Evolutionary conservation across 371 early-diverging fungal species (phyloP).

Genomic region (Dinochytrium kinnereticum): DNA sequence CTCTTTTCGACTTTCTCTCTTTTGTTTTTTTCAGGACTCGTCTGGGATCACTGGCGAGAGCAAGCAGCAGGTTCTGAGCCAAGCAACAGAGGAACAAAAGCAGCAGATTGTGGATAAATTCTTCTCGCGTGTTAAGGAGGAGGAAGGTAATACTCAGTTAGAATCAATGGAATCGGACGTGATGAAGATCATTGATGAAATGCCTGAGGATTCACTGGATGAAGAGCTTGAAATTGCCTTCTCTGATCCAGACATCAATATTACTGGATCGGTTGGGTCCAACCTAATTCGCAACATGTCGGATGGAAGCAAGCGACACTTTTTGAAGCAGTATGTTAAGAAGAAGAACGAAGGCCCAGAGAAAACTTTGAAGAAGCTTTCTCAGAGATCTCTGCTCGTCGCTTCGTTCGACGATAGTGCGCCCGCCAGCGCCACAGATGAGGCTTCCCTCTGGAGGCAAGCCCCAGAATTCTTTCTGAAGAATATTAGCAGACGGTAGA

Average conservation of each 20-base stretch:
- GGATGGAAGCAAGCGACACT: constrained; percentile 3
- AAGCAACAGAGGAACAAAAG: constrained; percentile 2
- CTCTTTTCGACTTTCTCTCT: neutral
- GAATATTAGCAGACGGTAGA: neutral
- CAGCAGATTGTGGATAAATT: neutral
- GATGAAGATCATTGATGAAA: neutral
- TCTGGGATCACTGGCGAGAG: neutral
- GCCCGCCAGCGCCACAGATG: neutral
- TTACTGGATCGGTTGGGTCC: neutral
- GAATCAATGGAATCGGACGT: neutral
- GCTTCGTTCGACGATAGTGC: neutral
- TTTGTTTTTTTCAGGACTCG: neutral
- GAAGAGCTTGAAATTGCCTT: constrained; percentile 1
- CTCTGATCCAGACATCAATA: constrained; percentile 1
- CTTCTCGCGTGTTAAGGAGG: neutral
- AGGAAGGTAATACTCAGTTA: neutral
- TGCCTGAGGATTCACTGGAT: neutral
- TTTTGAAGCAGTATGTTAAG: constrained; percentile 12
- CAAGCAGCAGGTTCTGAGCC: neutral
- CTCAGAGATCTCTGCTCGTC: neutral
- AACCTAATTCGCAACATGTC: constrained; percentile 5
- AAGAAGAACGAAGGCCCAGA: neutral
- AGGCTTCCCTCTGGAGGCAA: neutral
- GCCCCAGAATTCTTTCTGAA: constrained; percentile 7
- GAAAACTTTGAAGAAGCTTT: neutral